These are phyloP conservation scores for Naganishia onofrii DNA, from an alignment of 768 basidiomycete species.

Conservation along the genomic window DNA sequence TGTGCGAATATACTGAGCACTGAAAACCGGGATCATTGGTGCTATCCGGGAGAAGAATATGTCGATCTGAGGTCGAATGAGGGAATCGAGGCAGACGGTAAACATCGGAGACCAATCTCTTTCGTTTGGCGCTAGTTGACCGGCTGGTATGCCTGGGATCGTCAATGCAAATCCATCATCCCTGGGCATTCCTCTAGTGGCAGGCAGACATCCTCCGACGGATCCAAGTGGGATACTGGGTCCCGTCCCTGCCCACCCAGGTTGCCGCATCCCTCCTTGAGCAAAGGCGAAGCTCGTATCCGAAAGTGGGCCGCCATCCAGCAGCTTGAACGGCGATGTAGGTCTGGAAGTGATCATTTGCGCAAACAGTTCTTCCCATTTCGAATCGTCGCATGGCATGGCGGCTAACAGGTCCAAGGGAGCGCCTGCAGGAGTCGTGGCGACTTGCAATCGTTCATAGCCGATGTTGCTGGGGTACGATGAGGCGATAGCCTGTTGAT, in stretches of 20 bases:
- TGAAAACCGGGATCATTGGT: conserved; percentile 42
- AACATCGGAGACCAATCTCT: conserved; percentile 32
- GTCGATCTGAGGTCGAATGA: conserved; percentile 40
- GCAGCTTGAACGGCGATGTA: not conserved
- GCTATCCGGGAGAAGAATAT: conserved; percentile 40
- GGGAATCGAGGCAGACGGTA: conserved; percentile 33
- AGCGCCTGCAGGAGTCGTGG: conserved; percentile 2
- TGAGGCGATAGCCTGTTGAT: not conserved
- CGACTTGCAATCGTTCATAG: not conserved
- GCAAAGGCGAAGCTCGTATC: not conserved
- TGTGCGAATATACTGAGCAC: conserved; percentile 31
- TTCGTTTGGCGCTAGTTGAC: not conserved
- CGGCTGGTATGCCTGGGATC: not conserved
- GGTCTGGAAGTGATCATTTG: not conserved
- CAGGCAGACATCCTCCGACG: not conserved
- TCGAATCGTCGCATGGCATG: conserved; percentile 1
- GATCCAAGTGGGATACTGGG: too few species aligned
- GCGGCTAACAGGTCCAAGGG: not conserved
- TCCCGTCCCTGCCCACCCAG: not conserved
- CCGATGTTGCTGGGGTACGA: not conserved
- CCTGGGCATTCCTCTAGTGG: conserved; percentile 27
- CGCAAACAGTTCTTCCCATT: not conserved
- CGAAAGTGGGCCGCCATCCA: not conserved
- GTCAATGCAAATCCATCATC: not conserved
- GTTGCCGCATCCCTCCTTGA: not conserved